phyloP scores from a whole-genome alignment of 2,329 filamentous ascomycete genomes.

The Aspergillus sp. region DNA sequence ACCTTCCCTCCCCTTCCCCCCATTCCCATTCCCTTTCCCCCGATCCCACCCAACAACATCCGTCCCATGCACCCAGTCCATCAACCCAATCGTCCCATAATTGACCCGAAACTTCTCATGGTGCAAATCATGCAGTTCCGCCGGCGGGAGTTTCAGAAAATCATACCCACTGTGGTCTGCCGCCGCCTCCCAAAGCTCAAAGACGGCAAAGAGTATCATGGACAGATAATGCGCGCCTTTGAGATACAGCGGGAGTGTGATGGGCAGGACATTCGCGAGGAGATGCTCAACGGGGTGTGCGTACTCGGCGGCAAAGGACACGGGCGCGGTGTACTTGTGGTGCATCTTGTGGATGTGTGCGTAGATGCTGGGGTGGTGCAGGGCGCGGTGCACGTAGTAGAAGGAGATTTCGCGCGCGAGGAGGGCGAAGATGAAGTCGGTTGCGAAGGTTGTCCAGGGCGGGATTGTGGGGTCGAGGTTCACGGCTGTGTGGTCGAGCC shows the following conservation, averaged over 20 bases:
- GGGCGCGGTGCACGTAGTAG: conserved; percentile 60
- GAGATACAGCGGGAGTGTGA: conserved; percentile 55
- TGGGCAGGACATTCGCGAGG: conserved; percentile 58
- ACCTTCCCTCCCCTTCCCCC: neutral
- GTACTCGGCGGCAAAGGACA: conserved; percentile 61
- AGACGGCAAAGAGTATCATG: conserved; percentile 55
- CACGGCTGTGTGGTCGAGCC: conserved; percentile 24
- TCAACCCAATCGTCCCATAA: conserved; percentile 56
- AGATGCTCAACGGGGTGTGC: conserved; percentile 63
- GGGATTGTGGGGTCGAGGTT: neutral
- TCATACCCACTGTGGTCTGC: conserved; percentile 64
- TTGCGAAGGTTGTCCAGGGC: conserved; percentile 27
- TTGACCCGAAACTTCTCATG: conserved; percentile 62
- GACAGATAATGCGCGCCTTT: conserved; percentile 57
- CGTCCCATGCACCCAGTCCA: conserved; percentile 63
- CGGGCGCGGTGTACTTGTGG: conserved; percentile 60
- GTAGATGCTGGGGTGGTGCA: conserved; percentile 58
- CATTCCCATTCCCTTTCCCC: conserved; percentile 22
- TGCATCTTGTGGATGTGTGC: conserved; percentile 59
- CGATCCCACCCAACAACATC: conserved; percentile 25
- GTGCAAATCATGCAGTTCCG: conserved; percentile 60
- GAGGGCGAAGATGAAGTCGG: conserved; percentile 50
- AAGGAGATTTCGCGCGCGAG: conserved; percentile 57
- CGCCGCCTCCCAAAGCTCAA: conserved; percentile 56
- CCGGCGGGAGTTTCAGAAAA: conserved; percentile 48